phyloP scores from a whole-genome alignment of 2,329 filamentous ascomycete species.

The Ophiostoma australiae region DNA sequence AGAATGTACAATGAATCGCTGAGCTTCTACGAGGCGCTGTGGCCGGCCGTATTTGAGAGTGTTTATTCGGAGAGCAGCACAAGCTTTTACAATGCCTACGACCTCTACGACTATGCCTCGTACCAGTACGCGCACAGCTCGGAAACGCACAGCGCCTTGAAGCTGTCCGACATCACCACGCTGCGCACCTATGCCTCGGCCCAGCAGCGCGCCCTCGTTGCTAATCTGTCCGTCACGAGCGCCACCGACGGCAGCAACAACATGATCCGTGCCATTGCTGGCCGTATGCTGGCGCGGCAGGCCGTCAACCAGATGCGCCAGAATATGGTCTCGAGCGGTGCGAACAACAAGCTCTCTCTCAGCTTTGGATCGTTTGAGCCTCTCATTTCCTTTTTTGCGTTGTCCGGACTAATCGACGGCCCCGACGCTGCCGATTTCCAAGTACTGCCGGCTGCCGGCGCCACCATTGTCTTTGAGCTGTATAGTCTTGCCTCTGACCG shows the following conservation, averaged over 20 bases:
- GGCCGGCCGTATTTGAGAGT: conserved; percentile 37
- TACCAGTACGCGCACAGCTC: conserved; percentile 51
- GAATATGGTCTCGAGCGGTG: conserved; percentile 40
- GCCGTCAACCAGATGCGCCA: conserved; percentile 42
- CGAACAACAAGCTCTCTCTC: conserved; percentile 45
- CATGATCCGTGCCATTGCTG: conserved; percentile 46
- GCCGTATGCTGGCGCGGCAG: conserved; percentile 47
- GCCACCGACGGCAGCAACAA: conserved; percentile 43
- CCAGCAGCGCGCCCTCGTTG: conserved; percentile 56
- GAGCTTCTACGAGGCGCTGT: conserved; percentile 44
- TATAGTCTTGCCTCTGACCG: conserved; percentile 36
- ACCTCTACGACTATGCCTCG: conserved; percentile 52
- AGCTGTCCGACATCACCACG: conserved; percentile 43
- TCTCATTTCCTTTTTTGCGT: conserved; percentile 51
- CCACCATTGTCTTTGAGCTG: conserved; percentile 69
- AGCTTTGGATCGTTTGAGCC: conserved; percentile 53
- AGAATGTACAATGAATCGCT: conserved; percentile 30
- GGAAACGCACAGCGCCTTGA: conserved; percentile 40
- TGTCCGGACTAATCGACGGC: conserved; percentile 44
- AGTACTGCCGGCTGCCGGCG: conserved; percentile 61
- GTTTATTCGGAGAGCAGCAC: conserved; percentile 36
- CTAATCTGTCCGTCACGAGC: conserved; percentile 46
- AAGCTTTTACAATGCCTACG: conserved; percentile 47
- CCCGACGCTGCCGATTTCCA: conserved; percentile 53
- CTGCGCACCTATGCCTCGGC: conserved; percentile 60